Percentiles rank a stretch among this genome's conserved stretches.
Evolutionary conservation across 345 rosid species (phyloP).

Genomic region (Pugionium dolabratum): DNA sequence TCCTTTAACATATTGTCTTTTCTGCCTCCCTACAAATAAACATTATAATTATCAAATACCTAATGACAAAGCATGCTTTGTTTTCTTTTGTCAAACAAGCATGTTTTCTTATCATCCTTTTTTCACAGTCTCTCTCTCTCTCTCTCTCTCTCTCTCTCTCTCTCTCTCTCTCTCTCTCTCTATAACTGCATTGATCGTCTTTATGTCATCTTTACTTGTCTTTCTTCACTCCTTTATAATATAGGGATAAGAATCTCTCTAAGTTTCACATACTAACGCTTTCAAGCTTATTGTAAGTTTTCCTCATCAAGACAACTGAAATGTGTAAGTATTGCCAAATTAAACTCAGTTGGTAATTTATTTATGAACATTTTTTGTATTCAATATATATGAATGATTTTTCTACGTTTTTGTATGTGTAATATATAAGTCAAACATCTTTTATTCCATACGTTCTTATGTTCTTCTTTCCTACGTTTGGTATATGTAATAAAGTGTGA

Average conservation of each 20-base stretch:
- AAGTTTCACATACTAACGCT: conserved; percentile 1
- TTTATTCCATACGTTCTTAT: conserved; percentile 2
- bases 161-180: not conserved
- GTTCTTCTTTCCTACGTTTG: not conserved
- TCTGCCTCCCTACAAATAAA: conserved; percentile 25
- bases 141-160: no score
- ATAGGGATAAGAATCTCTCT: conserved; percentile 7
- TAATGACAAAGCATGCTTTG: conserved; percentile 31
- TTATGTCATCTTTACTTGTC: conserved; percentile 8
- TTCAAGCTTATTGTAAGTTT: conserved; percentile 19
- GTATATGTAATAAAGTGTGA: not conserved
- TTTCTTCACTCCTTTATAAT: conserved; percentile 10
- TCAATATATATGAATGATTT: not conserved
- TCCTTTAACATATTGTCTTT: conserved; percentile 16
- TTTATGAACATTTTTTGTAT: not conserved
- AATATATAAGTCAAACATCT: not conserved
- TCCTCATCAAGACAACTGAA: conserved; percentile 18
- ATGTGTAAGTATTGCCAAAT: conserved; percentile 23
- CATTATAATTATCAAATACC: conserved; percentile 28
- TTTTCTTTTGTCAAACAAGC: no score
- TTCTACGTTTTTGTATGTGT: not conserved
- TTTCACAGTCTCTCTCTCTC: no score
- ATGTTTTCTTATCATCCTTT: conserved; percentile 17
- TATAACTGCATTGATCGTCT: conserved; percentile 20
- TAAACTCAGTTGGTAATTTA: not conserved